Evolutionary conservation across 78 protist species (phyloP), one percentile per base, ranked within the genome.

Genomic region (Capsaspora owczarzaki): DNA sequence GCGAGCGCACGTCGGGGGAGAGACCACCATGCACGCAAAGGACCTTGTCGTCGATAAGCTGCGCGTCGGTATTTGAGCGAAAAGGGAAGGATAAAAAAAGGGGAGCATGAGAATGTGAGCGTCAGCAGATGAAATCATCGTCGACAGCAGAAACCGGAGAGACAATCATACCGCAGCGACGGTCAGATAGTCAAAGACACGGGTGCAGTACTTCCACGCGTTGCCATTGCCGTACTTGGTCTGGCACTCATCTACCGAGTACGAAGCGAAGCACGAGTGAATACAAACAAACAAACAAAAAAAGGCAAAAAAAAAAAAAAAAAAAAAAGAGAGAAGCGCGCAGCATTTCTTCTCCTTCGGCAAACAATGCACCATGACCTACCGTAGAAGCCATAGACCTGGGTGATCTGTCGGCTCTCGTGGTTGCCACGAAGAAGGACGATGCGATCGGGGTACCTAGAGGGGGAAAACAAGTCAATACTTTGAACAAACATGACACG

Each of bases 11-110:
- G 10, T 90, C 60, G 38, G 99, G 99, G 0, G 98, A 94, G 40
- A 98, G 93, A 8, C 99, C 99, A 46, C 99, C 99, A 86, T 98
- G 99, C 14, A 98, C 99, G 61, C 97, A 91, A 43, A 97, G 88
- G 44, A 96, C 90, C 77, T 78, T 44, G 61, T 93, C 94, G 35
- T 94, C 99, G 10, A 98, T 88, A 0, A 97, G 35, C 0, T 97
- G 66, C n/a, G 22, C 19, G 35, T 97, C 98, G 0, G 98, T 96
- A 89, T 46, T 14, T 12, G 51, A 46, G 51, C 51, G 51, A 46
- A 12, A n/a, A n/a, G n/a, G n/a, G n/a, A n/a, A n/a, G n/a, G n/a
- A n/a, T n/a, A n/a, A n/a, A n/a, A n/a, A n/a, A n/a, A n/a, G n/a
- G n/a, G n/a, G n/a, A n/a, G 51, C 51, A 46, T 46, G 12, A 5